phyloP scores from a whole-genome alignment of 2,329 filamentous ascomycete species.

The Phaeosphaeria sp. region DNA sequence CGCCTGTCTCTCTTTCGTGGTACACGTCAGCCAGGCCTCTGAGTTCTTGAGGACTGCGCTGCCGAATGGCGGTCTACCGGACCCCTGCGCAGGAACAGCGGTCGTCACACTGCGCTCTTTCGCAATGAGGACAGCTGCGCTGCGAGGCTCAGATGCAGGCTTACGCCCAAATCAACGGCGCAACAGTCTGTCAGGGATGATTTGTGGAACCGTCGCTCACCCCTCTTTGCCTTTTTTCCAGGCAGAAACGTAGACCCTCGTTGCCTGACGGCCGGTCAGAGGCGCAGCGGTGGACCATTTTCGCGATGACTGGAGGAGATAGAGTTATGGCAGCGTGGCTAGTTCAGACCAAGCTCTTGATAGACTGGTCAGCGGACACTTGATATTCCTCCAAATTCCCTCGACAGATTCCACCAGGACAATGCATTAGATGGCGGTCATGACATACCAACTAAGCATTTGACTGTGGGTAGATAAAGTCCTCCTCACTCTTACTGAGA shows the following conservation, averaged over 20 bases:
- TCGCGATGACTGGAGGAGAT: background rate
- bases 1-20: background rate
- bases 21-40: background rate
- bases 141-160: background rate
- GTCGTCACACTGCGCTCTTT: background rate
- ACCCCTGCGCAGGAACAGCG: background rate
- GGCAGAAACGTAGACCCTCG: background rate
- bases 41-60: background rate
- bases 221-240: background rate
- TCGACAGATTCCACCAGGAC: constrained; percentile 9
- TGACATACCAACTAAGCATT: background rate
- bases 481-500: constrained; percentile 7
- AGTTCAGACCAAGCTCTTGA: background rate
- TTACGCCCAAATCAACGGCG: background rate
- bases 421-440: background rate
- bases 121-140: background rate
- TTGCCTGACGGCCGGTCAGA: background rate
- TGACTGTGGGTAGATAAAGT: constrained; percentile 14
- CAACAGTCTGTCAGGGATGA: background rate
- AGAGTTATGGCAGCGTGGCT: background rate
- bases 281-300: background rate
- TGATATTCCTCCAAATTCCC: constrained; percentile 3
- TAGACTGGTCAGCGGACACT: background rate
- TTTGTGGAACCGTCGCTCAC: background rate
- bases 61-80: background rate